Evolutionary conservation across 148 eudicot species (phyloP).

Genomic region (Cornus suecica): DNA sequence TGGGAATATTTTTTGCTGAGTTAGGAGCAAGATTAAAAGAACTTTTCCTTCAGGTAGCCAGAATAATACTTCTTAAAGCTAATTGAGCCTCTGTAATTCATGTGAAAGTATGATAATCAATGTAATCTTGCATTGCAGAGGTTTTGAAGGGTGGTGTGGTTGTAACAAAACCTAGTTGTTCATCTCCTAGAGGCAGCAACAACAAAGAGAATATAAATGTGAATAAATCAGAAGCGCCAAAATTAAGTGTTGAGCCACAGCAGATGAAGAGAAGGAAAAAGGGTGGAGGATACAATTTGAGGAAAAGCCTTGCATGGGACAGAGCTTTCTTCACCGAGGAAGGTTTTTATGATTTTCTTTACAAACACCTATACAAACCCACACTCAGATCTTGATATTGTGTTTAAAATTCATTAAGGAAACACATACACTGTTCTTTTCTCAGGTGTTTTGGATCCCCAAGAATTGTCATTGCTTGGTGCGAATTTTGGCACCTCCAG

Average conservation of each 20-base stretch:
- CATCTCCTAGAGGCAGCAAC: slow-evolving; percentile 18
- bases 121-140: slow-evolving; percentile 28
- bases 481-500: slow-evolving; percentile 36
- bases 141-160: slow-evolving; percentile 16
- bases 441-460: slow-evolving; percentile 74
- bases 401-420: slow-evolving; percentile 4
- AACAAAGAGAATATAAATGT: slow-evolving; percentile 68
- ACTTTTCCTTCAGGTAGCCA: neutral
- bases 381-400: neutral
- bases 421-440: slow-evolving; percentile 13
- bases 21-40: neutral
- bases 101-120: neutral
- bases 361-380: neutral
- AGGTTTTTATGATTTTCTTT: slow-evolving; percentile 44
- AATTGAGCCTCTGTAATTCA: neutral
- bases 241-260: slow-evolving; percentile 57
- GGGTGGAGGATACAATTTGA: slow-evolving; percentile 62
- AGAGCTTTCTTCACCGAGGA: slow-evolving; percentile 91
- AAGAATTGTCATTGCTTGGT: slow-evolving; percentile 69
- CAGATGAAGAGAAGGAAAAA: slow-evolving; percentile 79
- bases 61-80: neutral
- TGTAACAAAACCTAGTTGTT: slow-evolving; percentile 21
- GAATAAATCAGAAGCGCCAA: slow-evolving; percentile 37
- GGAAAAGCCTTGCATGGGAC: slow-evolving; percentile 98
- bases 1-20: neutral